These are phyloP conservation scores for Auriculariales sp. DNA, from an alignment of 768 basidiomycete species.

Conservation along the genomic window DNA sequence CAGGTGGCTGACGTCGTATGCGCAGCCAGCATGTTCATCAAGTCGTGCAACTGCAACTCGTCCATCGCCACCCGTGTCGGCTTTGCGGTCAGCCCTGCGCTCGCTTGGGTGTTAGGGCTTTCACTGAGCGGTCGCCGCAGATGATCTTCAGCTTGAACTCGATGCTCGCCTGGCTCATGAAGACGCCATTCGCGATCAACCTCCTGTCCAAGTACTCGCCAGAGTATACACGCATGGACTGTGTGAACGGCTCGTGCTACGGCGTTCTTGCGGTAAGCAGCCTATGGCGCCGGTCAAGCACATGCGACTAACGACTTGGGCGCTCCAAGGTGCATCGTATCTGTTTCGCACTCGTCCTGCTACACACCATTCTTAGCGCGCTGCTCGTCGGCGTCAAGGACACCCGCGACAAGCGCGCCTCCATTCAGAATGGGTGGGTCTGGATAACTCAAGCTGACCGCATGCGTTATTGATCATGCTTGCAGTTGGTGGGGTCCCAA, in stretches of 20 bases:
- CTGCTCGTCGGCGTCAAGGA: constrained; percentile 77
- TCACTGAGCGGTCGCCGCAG: constrained; percentile 22
- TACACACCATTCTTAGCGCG: constrained; percentile 71
- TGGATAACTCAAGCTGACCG: background rate
- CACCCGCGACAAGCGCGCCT: constrained; percentile 83
- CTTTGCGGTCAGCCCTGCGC: constrained; percentile 52
- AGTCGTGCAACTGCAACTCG: constrained; percentile 97
- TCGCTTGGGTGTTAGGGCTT: background rate
- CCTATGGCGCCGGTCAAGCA: background rate
- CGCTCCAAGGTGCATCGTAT: constrained; percentile 70
- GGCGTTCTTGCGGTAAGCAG: constrained; percentile 82
- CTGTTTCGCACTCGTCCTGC: constrained; percentile 84
- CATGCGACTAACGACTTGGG: constrained; percentile 5
- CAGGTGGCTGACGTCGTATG: constrained; percentile 7
- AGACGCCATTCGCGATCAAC: constrained; percentile 73
- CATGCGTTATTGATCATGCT: background rate
- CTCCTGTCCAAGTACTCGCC: constrained; percentile 86
- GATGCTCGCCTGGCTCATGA: constrained; percentile 93
- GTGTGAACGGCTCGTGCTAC: constrained; percentile 84
- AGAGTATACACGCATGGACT: constrained; percentile 98
- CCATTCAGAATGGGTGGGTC: constrained; percentile 88
- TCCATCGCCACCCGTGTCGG: constrained; percentile 95
- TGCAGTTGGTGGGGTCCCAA: constrained; percentile 98
- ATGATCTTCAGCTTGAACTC: constrained; percentile 94
- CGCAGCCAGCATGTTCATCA: constrained; percentile 91